A percentile compares a stretch with the other conserved stretches of the same genome.
phyloP scores from a whole-genome alignment of 768 basidiomycete genomes.

The Calvatia gigantea region DNA sequence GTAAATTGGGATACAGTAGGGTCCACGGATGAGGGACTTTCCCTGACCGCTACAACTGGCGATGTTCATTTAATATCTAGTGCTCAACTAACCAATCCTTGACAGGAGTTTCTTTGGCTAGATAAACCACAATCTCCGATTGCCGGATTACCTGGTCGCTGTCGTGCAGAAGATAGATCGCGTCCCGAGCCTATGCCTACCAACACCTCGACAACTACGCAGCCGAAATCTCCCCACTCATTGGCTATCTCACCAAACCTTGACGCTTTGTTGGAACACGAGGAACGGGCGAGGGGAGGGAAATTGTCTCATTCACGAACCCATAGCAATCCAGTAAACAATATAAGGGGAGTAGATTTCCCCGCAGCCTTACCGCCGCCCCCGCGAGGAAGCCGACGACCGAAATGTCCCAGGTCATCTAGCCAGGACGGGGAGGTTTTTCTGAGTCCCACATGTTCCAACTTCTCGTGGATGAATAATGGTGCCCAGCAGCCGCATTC shows the following conservation, averaged over 20 bases:
- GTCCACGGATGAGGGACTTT: background rate
- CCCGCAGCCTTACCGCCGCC: slow-evolving; percentile 59
- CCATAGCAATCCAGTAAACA: background rate
- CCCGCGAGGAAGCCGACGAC: slow-evolving; percentile 25
- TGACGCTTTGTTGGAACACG: slow-evolving; percentile 56
- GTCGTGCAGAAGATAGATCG: background rate
- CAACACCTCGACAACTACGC: background rate
- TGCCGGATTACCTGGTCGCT: background rate
- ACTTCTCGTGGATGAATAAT: background rate
- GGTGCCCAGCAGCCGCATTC: background rate
- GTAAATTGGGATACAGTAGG: too few species aligned
- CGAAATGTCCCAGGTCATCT: slow-evolving; percentile 18
- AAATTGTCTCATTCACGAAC: slow-evolving; percentile 8
- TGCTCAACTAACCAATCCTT: background rate
- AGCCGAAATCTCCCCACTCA: slow-evolving; percentile 19
- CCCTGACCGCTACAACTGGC: background rate
- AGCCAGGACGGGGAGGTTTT: slow-evolving; percentile 2
- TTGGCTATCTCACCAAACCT: slow-evolving; percentile 57
- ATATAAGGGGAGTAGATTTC: slow-evolving; percentile 3
- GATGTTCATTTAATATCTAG: background rate
- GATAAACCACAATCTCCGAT: background rate
- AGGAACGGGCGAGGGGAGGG: slow-evolving; percentile 40
- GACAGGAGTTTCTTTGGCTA: background rate
- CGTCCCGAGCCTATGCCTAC: background rate
- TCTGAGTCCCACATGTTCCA: background rate